phyloP scores from a whole-genome alignment of 208 protist species.

The Phytomonas sp. region DNA sequence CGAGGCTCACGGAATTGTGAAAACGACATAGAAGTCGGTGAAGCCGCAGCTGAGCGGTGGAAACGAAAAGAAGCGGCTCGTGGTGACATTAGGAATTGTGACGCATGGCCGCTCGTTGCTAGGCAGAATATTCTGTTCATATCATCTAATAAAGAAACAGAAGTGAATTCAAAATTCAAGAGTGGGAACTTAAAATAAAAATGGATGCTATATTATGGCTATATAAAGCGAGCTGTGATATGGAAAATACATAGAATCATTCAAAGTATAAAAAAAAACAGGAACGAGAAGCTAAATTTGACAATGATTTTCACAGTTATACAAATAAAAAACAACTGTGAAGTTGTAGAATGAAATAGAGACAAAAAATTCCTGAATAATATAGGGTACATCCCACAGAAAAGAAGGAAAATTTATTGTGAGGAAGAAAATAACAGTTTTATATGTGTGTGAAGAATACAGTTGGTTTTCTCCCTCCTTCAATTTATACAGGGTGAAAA shows the following conservation, averaged over 20 bases:
- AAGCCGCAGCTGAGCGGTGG: not conserved
- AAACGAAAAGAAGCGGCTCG: constrained; percentile 1
- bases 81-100: not conserved
- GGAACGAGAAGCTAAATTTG: not conserved
- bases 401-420: not conserved
- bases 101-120: not conserved
- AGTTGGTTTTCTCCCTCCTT: not conserved
- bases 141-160: constrained; percentile 4
- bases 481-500: not conserved
- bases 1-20: not conserved
- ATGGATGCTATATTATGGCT: constrained; percentile 4
- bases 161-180: not conserved
- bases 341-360: not conserved
- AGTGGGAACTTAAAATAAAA: not conserved
- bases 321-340: not conserved
- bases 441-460: constrained; percentile 1
- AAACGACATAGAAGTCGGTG: not conserved
- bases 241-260: not conserved
- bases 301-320: not conserved
- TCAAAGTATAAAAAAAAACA: constrained; percentile 6
- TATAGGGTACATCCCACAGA: not conserved
- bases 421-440: constrained; percentile 4
- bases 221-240: constrained; percentile 5
- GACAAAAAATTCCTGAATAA: not conserved
- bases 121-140: constrained; percentile 7